phyloP scores from a whole-genome alignment of 257 asterid species.

The Petunia secreta region DNA sequence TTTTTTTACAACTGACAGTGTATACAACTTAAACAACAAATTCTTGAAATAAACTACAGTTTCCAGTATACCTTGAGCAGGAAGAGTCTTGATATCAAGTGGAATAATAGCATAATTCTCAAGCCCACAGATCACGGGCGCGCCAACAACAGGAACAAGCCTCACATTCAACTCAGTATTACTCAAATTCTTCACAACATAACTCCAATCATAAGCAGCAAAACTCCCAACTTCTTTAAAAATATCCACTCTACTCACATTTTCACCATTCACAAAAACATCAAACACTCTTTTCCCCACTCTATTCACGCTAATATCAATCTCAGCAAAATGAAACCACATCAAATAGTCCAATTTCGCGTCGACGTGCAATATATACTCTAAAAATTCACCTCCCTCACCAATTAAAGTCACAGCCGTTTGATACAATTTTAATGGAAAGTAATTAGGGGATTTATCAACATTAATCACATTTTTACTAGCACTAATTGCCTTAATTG shows the following conservation, averaged over 20 bases:
- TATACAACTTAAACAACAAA: too few relatives aligned
- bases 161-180: slow-evolving; percentile 60
- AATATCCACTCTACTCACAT: slow-evolving; percentile 76
- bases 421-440: slow-evolving; percentile 76
- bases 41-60: too few relatives aligned
- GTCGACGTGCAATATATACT: slow-evolving; percentile 68
- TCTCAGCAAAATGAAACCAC: slow-evolving; percentile 93
- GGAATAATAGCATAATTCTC: slow-evolving; percentile 97
- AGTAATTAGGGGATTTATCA: slow-evolving; percentile 67
- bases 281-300: slow-evolving; percentile 92
- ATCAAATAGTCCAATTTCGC: slow-evolving; percentile 88
- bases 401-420: slow-evolving; percentile 63
- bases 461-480: slow-evolving; percentile 46
- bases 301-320: slow-evolving; percentile 73
- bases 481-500: slow-evolving; percentile 67
- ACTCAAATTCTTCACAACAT: slow-evolving; percentile 82
- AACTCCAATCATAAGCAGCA: slow-evolving; percentile 75
- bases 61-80: slow-evolving; percentile 64
- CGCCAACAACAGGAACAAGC: slow-evolving; percentile 69
- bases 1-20: too few relatives aligned
- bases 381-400: slow-evolving; percentile 61
- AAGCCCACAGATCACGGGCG: slow-evolving; percentile 83
- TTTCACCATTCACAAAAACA: slow-evolving; percentile 69
- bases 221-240: slow-evolving; percentile 77
- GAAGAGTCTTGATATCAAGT: slow-evolving; percentile 69